These are phyloP conservation scores for Emericellopsis cladophorae DNA, from an alignment of 2,329 filamentous ascomycete species.

Conservation along the genomic window DNA sequence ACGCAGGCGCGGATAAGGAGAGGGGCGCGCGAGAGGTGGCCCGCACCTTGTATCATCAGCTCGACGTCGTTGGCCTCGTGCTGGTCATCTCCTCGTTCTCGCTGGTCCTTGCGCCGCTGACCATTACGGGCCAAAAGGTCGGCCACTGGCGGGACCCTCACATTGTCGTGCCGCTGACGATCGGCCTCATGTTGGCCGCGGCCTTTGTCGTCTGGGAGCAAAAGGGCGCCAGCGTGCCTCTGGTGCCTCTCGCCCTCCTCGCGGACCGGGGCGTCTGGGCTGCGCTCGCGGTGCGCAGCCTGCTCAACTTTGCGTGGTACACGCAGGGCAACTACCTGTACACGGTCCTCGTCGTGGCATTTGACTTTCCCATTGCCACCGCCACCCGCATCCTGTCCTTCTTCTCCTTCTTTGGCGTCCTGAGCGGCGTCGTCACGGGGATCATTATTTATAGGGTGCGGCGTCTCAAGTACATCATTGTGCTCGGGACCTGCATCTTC, in stretches of 20 bases:
- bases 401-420: slow-evolving; percentile 39
- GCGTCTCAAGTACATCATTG: slow-evolving; percentile 44
- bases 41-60: slow-evolving; percentile 35
- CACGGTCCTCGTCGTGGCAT: slow-evolving; percentile 44
- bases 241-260: slow-evolving; percentile 44
- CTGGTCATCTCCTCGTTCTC: slow-evolving; percentile 31
- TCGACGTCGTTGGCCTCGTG: slow-evolving; percentile 38
- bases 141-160: slow-evolving; percentile 36
- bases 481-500: slow-evolving; percentile 41
- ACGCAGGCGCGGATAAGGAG: neutral
- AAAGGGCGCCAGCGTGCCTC: slow-evolving; percentile 30
- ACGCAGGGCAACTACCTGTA: slow-evolving; percentile 48
- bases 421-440: slow-evolving; percentile 38
- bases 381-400: slow-evolving; percentile 45
- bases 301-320: slow-evolving; percentile 40
- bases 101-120: slow-evolving; percentile 36
- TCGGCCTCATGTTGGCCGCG: slow-evolving; percentile 35
- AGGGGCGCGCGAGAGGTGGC: neutral
- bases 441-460: slow-evolving; percentile 37
- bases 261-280: slow-evolving; percentile 50
- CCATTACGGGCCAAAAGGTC: slow-evolving; percentile 35
- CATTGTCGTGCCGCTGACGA: slow-evolving; percentile 34
- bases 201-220: slow-evolving; percentile 41
- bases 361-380: slow-evolving; percentile 38
- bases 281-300: slow-evolving; percentile 37